Evolutionary conservation across 2,329 filamentous ascomycete species (phyloP).

Genomic region (Cercospora sp.): DNA sequence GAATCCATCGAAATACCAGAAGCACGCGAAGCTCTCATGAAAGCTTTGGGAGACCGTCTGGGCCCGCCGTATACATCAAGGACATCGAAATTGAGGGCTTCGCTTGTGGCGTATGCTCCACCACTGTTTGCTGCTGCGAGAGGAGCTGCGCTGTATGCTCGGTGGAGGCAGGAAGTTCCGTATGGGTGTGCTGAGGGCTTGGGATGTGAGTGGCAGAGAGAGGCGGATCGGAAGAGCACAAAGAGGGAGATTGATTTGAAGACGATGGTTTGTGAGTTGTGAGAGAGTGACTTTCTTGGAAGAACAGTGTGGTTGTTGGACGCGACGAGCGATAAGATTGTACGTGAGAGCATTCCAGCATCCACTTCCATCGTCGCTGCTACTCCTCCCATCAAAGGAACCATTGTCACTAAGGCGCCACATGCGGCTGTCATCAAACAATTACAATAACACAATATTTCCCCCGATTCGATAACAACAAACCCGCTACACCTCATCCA

Average conservation of each 20-base stretch:
- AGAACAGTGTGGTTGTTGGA: too few species aligned
- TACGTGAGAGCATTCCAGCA: too few species aligned
- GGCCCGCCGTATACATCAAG: not conserved
- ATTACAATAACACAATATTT: too few species aligned
- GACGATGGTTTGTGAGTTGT: not conserved
- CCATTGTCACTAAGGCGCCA: too few species aligned
- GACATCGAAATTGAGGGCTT: not conserved
- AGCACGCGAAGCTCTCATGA: not conserved
- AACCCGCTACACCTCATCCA: not conserved
- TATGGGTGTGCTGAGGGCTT: not conserved
- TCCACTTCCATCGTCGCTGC: too few species aligned
- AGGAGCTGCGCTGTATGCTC: not conserved
- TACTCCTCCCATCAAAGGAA: too few species aligned
- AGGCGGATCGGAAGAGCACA: not conserved
- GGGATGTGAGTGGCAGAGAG: not conserved
- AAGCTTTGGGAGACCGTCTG: not conserved
- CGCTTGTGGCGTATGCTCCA: not conserved
- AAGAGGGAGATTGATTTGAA: not conserved
- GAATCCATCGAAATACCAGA: not conserved
- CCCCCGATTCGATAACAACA: too few species aligned
- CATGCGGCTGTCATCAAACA: too few species aligned
- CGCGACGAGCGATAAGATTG: too few species aligned
- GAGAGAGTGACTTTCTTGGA: too few species aligned
- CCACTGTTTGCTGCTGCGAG: not conserved
- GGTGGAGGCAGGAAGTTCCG: not conserved